A percentile compares a stretch with the other conserved stretches of the same genome.
Evolutionary conservation across 2,329 filamentous ascomycete genomes (phyloP).

Genomic region (Monosporascus sp.): DNA sequence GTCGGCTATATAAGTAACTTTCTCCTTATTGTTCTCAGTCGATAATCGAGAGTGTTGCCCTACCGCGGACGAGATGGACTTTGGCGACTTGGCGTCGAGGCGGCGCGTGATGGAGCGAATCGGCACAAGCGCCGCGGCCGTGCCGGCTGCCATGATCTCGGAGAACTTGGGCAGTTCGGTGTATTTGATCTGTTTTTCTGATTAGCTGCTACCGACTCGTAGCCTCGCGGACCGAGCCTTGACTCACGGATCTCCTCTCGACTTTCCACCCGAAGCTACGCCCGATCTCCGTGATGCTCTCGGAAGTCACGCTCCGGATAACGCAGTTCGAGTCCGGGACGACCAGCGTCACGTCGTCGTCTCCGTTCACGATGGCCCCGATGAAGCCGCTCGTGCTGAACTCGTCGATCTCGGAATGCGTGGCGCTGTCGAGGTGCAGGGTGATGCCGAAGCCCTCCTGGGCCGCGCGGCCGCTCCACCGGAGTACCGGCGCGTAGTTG

Average conservation of each 20-base stretch:
- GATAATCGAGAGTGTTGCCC: conserved; percentile 34
- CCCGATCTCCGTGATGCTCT: conserved; percentile 72
- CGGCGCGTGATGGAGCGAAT: conserved; percentile 83
- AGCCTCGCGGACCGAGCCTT: no score
- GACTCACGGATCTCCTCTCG: conserved; percentile 63
- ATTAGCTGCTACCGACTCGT: no score
- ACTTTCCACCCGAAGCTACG: conserved; percentile 77
- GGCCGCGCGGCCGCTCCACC: conserved; percentile 78
- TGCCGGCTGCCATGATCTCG: conserved; percentile 89
- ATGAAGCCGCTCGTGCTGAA: conserved; percentile 95
- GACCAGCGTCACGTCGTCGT: conserved; percentile 62
- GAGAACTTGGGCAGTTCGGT: conserved; percentile 47
- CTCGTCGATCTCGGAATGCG: conserved; percentile 83
- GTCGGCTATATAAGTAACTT: conserved; percentile 49
- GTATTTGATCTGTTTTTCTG: conserved; percentile 52
- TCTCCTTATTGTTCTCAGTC: conserved; percentile 38
- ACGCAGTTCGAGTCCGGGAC: conserved; percentile 85
- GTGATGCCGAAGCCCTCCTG: conserved; percentile 87
- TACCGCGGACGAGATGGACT: conserved; percentile 32
- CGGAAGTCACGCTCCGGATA: conserved; percentile 64
- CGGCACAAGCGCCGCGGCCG: conserved; percentile 84
- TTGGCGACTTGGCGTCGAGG: conserved; percentile 30
- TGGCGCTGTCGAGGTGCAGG: conserved; percentile 82
- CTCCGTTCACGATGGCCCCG: conserved; percentile 60
- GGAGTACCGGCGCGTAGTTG: conserved; percentile 89